Base-by-base conservation (phyloP, 1,139 yeast species). In the Hansenula lynferdii region DNA sequence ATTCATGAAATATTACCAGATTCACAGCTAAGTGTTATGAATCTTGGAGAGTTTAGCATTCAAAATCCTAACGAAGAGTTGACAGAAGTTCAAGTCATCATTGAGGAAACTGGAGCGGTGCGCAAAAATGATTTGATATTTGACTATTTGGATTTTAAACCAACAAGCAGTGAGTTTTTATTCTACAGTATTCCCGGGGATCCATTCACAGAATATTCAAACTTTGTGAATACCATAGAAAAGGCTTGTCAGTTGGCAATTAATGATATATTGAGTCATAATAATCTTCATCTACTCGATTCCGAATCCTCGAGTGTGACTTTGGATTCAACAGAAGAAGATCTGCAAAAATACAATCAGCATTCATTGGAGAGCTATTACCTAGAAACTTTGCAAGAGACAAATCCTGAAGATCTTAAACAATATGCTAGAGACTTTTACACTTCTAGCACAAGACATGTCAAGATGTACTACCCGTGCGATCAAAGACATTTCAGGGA, bases 71-170 rank as follows among this genome's bases (percentile, higher is more conserved):
- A 25, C 23, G 23, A 31, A 8, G 34, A 40, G 4, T 33, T 42
- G 4, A 28, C 29, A 8, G 58, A 64, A 11, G 64, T 78, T 4
- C 66, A 66, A 30, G 53, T 82, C 15, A 58, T 65, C 1, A 70
- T 80, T 70, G 84, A 78, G 48, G 89, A 81, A 47, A 68, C 72
- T 6, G 85, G 84, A 0, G 58, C 72, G 20, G 69, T 70, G 45
- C 54, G 75, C 29, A 80, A 79, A 50, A 65, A 75, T 1, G 81
- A 82, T 1, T 70, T 80, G 41, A 56, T 77, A 23, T 70, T 82
- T 5, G 77, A 72, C 42, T 80, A 72, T 51, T 64, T 80, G 35
- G 85, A 79, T 47, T 64, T 80, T 34, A 67, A 63, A 41, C 51
- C 51, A 18, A 31, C 29, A 29, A 29, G 34, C 10, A 34, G 39